Conservation (phyloP, 1,284 basidiomycete species). For the Pseudozyma hubeiensis region DNA sequence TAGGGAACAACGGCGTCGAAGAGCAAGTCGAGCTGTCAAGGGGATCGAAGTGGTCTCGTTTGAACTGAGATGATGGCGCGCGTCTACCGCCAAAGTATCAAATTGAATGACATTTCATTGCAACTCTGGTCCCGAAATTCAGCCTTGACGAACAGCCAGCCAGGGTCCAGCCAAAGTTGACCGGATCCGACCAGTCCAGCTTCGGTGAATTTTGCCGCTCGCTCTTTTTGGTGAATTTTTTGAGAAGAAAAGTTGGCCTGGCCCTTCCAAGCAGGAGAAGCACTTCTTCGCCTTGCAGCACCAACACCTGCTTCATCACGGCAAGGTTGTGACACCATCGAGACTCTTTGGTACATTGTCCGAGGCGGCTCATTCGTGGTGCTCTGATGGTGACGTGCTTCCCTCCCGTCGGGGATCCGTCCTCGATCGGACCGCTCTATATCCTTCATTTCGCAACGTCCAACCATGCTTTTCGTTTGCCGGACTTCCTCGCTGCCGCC, state of each 20-base stretch:
- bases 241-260: background rate
- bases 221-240: background rate
- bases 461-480: slow-evolving; percentile 58
- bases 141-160: slow-evolving; percentile 2
- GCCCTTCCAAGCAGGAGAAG: slow-evolving; percentile 2
- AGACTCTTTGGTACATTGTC: too few relatives aligned
- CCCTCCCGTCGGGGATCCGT: slow-evolving; percentile 30
- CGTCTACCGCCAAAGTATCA: slow-evolving; percentile 5
- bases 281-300: too few relatives aligned
- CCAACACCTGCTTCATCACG: too few relatives aligned
- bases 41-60: slow-evolving; percentile 47
- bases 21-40: slow-evolving; percentile 10
- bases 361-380: too few relatives aligned
- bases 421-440: slow-evolving; percentile 57
- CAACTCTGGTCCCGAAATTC: slow-evolving; percentile 6
- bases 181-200: slow-evolving; percentile 17
- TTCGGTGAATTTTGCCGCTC: slow-evolving; percentile 19
- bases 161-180: slow-evolving; percentile 10
- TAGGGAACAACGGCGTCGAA: background rate
- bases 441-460: slow-evolving; percentile 61
- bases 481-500: slow-evolving; percentile 59
- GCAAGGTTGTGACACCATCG: background rate
- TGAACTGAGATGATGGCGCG: slow-evolving; percentile 24
- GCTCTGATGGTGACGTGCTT: slow-evolving; percentile 27
- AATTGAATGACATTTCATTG: slow-evolving; percentile 56